Evolutionary conservation across 805 yeast genomes (phyloP), one percentile per base, ranked within the genome.

Genomic region (Wickerhamomyces chaumierensis): DNA sequence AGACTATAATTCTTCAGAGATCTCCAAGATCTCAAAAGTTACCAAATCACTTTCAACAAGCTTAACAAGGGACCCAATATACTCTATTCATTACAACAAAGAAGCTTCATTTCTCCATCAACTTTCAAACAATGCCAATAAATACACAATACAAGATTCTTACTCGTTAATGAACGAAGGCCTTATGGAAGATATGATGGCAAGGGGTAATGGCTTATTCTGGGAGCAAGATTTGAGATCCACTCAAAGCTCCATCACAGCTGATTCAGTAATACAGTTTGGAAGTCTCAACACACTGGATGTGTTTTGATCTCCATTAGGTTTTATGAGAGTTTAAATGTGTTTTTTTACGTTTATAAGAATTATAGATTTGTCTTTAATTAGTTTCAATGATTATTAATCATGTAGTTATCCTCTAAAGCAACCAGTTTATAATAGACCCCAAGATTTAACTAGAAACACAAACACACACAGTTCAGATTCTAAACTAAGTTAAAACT

Each of bases 11-110:
- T 35, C 36, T 3, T 47, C 52, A 48, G 57, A 54, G 36, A 52
- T 48, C 12, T 35, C 36, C 21, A 42, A 48, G 41, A 48, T 54
- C 28, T 50, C 53, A 31, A 42, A 41, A 21, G 50, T 52, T 4
- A 57, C 57, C 2, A 44, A 42, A 17, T 44, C 47, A 19, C 42
- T 53, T 23, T 46, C 54, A 3, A 38, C 53, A 2, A 49, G 55
- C 1, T 42, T 53, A 29, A 36, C 39, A 4, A 44, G 56, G 38
- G 52, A 47, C 7, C 34, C 37, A 14, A 17, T 31, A 4, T 31
- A 31, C 15, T 16, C 17, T 4, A 8, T 18, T 9, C 17, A 15
- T 8, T 16, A 15, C 14, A 31, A 15, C 9, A 16, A 15, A 15
- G 18, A 15, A 9, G 18, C 33, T 9, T 31, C 33, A 12, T 17